phyloP scores from a whole-genome alignment of 164 flowering plant species.

The Magnolia changhungtana region DNA sequence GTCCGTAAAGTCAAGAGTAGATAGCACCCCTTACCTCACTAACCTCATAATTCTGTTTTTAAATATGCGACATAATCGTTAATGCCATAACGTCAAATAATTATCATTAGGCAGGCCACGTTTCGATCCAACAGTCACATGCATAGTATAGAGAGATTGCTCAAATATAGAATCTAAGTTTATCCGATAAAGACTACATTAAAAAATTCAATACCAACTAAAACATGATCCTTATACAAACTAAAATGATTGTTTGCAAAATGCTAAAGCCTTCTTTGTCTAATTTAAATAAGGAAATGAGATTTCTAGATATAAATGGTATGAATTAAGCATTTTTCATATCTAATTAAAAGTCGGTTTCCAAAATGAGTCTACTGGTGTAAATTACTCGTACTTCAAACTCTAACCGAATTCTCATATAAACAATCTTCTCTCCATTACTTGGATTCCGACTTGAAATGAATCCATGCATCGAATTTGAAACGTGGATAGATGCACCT shows the following conservation, averaged over 20 bases:
- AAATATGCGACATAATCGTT: conserved; percentile 1
- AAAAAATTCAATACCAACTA: background rate
- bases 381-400: background rate
- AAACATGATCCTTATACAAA: background rate
- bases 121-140: background rate
- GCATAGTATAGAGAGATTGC: background rate
- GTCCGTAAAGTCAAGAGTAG: too few species aligned
- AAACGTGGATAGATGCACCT: too few species aligned
- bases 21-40: too few species aligned
- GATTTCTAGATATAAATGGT: background rate
- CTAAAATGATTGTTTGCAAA: too few species aligned
- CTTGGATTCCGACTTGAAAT: too few species aligned
- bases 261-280: too few species aligned
- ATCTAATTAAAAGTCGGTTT: background rate
- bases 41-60: background rate
- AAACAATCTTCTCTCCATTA: background rate
- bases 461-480: too few species aligned
- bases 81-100: background rate
- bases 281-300: background rate
- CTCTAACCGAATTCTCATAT: background rate
- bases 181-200: background rate
- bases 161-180: background rate
- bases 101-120: background rate
- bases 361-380: background rate
- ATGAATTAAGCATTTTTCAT: background rate